Percentiles rank a stretch among this genome's conserved stretches.
Evolutionary conservation across 2,329 filamentous ascomycete species (phyloP).

Genomic region (Colletotrichum sp.): DNA sequence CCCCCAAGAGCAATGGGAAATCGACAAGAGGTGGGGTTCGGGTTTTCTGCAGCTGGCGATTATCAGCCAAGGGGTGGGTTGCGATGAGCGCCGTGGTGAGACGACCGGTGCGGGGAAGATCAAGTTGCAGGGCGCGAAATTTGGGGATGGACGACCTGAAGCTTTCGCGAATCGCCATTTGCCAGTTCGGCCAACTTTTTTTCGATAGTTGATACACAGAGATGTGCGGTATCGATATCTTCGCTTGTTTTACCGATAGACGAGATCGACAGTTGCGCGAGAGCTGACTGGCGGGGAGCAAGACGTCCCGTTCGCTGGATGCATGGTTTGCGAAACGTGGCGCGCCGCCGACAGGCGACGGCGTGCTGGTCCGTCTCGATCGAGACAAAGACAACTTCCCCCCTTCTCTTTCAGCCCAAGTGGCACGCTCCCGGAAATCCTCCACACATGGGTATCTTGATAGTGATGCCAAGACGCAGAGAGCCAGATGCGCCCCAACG

Average conservation of each 20-base stretch:
- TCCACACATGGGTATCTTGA: not conserved
- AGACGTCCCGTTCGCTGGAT: not conserved
- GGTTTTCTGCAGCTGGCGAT: not conserved
- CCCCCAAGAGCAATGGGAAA: not conserved
- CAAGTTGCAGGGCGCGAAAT: not conserved
- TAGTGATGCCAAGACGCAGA: not conserved
- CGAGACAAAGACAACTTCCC: not conserved
- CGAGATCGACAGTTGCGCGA: not conserved
- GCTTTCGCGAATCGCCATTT: not conserved
- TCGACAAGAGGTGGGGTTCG: not conserved
- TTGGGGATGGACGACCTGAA: not conserved
- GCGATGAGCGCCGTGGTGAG: not conserved
- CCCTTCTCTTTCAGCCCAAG: not conserved
- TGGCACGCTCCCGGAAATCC: not conserved
- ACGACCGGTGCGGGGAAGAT: slow-evolving; percentile 13
- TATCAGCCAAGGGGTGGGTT: not conserved
- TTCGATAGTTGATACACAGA: not conserved
- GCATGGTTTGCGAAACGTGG: not conserved
- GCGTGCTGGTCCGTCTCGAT: not conserved
- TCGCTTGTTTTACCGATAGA: slow-evolving; percentile 1
- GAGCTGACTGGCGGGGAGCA: not conserved
- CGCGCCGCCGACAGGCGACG: not conserved
- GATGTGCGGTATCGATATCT: not conserved
- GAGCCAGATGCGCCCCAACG: not conserved
- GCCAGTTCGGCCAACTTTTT: not conserved